A percentile compares a stretch with the other conserved stretches of the same genome.
These are phyloP conservation scores for Wickerhamiella australiensis DNA, from an alignment of 805 yeast species.

Conservation along the genomic window DNA sequence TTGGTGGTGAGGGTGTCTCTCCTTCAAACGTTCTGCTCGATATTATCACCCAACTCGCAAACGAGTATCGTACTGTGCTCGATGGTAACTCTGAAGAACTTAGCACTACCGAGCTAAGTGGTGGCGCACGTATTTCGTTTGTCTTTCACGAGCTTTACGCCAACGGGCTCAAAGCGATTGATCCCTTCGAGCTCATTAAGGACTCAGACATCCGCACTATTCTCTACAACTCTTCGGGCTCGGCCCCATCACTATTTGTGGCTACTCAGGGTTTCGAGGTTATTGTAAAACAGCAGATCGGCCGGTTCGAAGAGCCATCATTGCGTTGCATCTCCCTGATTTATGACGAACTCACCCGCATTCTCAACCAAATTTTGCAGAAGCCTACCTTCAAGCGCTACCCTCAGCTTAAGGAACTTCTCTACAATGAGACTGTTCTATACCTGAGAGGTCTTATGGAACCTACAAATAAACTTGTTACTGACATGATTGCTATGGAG, in stretches of 20 bases:
- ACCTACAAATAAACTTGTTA: constrained; percentile 79
- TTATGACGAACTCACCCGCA: constrained; percentile 89
- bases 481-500: constrained; percentile 73
- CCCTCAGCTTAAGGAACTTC: constrained; percentile 80
- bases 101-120: constrained; percentile 79
- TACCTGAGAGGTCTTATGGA: constrained; percentile 64
- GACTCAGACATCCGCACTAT: constrained; percentile 94
- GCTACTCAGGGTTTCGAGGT: constrained; percentile 97
- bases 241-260: constrained; percentile 90
- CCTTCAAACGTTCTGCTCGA: constrained; percentile 82
- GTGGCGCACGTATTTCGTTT: constrained; percentile 95
- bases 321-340: constrained; percentile 77
- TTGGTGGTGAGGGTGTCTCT: constrained; percentile 44
- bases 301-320: constrained; percentile 88
- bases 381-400: constrained; percentile 78
- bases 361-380: constrained; percentile 68
- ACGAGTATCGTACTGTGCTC: constrained; percentile 79
- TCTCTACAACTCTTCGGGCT: constrained; percentile 92
- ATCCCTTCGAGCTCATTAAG: constrained; percentile 92
- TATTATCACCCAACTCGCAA: constrained; percentile 84
- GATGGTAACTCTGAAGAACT: constrained; percentile 90
- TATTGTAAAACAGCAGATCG: constrained; percentile 83
- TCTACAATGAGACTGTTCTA: constrained; percentile 65
- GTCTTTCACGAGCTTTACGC: constrained; percentile 94
- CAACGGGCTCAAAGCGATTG: constrained; percentile 81